Evolutionary conservation across 2,329 filamentous ascomycete species (phyloP).

Genomic region (Penicillium sp.): DNA sequence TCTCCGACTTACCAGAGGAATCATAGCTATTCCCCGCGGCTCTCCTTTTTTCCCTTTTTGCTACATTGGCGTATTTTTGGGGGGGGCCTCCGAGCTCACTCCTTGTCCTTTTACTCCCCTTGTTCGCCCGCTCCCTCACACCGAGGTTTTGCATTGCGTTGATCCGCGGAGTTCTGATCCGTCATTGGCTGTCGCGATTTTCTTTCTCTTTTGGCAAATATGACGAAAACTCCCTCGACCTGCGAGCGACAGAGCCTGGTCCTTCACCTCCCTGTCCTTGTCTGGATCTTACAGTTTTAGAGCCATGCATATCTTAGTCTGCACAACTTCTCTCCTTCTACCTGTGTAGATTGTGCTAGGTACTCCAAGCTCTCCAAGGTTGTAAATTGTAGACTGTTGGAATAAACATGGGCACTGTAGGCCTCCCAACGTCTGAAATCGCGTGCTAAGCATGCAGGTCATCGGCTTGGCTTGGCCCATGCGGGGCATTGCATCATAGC

Average conservation of each 20-base stretch:
- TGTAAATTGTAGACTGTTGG: not conserved
- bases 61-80: conserved; percentile 21
- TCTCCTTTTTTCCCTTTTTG: conserved; percentile 13
- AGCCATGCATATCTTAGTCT: conserved; percentile 20
- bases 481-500: conserved; percentile 17
- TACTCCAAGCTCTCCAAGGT: not conserved
- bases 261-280: conserved; percentile 13
- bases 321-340: not conserved
- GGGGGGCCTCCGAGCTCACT: conserved; percentile 16
- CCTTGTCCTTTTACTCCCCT: conserved; percentile 13
- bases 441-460: conserved; percentile 13
- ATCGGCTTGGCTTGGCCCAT: conserved; percentile 19
- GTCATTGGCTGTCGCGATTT: conserved; percentile 16
- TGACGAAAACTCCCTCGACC: conserved; percentile 15
- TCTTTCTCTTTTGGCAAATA: conserved; percentile 21
- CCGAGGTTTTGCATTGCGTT: conserved; percentile 25
- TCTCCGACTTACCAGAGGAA: conserved; percentile 68
- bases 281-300: conserved; percentile 19
- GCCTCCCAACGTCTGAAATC: not conserved
- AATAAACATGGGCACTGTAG: not conserved
- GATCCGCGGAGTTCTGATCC: conserved; percentile 16
- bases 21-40: conserved; percentile 27
- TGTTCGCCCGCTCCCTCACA: conserved; percentile 17
- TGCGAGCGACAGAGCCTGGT: conserved; percentile 4
- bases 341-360: not conserved